A percentile compares a stretch with the other conserved stretches of the same genome.
Conservation (phyloP, 140 eudicot species). For the Stevia rebaudiana region DNA sequence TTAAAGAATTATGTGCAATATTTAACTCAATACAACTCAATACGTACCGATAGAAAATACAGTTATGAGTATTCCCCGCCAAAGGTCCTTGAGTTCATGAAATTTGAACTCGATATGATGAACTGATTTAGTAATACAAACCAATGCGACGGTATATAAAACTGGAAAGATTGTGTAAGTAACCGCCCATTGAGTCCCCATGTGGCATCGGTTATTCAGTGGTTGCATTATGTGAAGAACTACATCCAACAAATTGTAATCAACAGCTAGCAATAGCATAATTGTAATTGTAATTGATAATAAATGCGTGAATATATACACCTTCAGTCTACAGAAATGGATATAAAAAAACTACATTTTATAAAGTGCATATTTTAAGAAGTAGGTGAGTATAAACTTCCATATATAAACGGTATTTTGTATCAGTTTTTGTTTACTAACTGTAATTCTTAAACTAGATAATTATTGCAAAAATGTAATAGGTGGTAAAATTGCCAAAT, state of each 20-base stretch:
- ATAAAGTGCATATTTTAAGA: background rate
- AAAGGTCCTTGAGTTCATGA: conserved; percentile 86
- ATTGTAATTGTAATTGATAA: background rate
- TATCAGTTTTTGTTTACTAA: too few species aligned
- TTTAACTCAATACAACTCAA: conserved; percentile 13
- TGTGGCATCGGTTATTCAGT: conserved; percentile 68
- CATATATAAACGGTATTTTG: too few species aligned
- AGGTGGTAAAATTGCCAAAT: too few species aligned
- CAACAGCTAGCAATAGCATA: conserved; percentile 14
- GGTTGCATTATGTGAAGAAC: conserved; percentile 60
- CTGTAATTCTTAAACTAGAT: too few species aligned
- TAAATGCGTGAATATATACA: background rate
- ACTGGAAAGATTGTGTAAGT: conserved; percentile 56
- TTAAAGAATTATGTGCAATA: background rate
- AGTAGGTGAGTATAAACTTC: too few species aligned
- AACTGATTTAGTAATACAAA: conserved; percentile 59
- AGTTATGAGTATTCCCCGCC: conserved; percentile 79
- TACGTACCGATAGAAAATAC: conserved; percentile 46
- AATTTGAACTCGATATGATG: conserved; percentile 83
- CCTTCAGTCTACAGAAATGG: background rate
- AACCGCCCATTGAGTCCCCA: conserved; percentile 53
- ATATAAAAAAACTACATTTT: background rate
- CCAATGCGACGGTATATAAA: conserved; percentile 51
- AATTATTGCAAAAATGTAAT: too few species aligned
- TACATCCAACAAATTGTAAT: conserved; percentile 28